Evolutionary conservation across 371 early-diverging fungal genomes (phyloP), one percentile per base, ranked within the genome.

Genomic region (Zychaea mexicana): DNA sequence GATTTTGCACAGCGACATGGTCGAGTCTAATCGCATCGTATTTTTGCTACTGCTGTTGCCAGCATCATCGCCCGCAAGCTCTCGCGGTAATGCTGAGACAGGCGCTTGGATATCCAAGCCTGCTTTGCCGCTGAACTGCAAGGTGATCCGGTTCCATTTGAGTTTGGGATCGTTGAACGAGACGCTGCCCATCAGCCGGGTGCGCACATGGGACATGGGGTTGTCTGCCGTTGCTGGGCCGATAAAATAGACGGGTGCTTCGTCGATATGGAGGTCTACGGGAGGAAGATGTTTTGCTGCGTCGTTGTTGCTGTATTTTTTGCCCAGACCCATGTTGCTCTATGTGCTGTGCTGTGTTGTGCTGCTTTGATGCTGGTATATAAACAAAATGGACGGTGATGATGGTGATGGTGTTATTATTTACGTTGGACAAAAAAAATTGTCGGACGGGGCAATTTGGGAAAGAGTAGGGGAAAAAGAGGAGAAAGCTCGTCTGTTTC

Each of bases 71-170:
- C 62, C 64, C 8, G 58, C 60, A 1, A 65, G 26, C 2, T 62
- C 49, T 2, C 68, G 65, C 3, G 64, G 66, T 10, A 66, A 21
- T 3, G 30, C 36, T 2, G 71, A 61, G 17, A 65, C 63, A 24
- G 74, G 67, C 1, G 60, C 73, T 9, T 73, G 65, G 1, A 80
- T 72, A 38, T 76, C 62, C 0, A 81, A 66, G 8, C 76, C 74
- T 24, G 81, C 74, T 31, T 72, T 68, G 17, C 81, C 81, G 3
- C 68, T 56, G 26, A 81, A 67, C 58, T 74, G 74, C 21, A 81
- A 72, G 1, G 78, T 81, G 19, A 78, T 71, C 39, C 81, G 67
- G 52, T 78, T 76, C 81, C 81, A 81, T 53, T 81, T 78, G 27
- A 78, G 70, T 55, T 79, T 79, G 26, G 68, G 67, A 49, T 76